These are phyloP conservation scores for Trypanosoma caninum DNA, from an alignment of 208 protist genomes.

Conservation along the genomic window DNA sequence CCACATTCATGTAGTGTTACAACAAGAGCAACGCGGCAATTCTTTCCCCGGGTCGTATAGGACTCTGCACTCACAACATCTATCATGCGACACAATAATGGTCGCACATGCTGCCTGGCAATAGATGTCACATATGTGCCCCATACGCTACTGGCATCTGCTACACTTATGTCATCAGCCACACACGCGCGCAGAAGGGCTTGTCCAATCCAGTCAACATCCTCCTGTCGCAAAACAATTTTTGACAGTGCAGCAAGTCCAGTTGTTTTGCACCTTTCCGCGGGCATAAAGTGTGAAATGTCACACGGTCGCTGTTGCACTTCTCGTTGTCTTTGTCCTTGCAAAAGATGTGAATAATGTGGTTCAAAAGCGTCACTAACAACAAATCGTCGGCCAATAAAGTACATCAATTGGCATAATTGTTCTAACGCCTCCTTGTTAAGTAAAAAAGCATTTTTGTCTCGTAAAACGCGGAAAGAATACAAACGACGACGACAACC, in stretches of 20 bases:
- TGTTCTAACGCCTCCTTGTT: conserved; percentile 11
- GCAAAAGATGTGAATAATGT: background rate
- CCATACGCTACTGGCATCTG: background rate
- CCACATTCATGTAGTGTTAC: conserved; percentile 12
- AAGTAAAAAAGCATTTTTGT: background rate
- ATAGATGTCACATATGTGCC: conserved; percentile 14
- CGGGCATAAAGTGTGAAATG: background rate
- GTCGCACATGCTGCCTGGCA: background rate
- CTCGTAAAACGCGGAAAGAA: background rate
- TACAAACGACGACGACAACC: background rate
- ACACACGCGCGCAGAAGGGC: background rate
- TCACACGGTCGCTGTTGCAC: background rate
- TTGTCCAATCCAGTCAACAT: conserved; percentile 5
- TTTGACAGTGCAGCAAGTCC: conserved; percentile 4
- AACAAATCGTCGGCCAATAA: conserved; percentile 1
- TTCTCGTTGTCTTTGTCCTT: background rate
- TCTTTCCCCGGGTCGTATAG: background rate
- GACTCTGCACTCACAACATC: background rate
- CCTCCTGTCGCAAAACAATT: conserved; percentile 4
- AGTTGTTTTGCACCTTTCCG: background rate
- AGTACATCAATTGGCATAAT: conserved; percentile 12
- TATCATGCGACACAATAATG: conserved; percentile 15
- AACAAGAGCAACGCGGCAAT: conserved; percentile 10
- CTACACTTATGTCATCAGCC: background rate
- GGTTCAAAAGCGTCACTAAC: background rate